Evolutionary conservation across 2,329 filamentous ascomycete genomes (phyloP).

Genomic region (Alternaria sp.): DNA sequence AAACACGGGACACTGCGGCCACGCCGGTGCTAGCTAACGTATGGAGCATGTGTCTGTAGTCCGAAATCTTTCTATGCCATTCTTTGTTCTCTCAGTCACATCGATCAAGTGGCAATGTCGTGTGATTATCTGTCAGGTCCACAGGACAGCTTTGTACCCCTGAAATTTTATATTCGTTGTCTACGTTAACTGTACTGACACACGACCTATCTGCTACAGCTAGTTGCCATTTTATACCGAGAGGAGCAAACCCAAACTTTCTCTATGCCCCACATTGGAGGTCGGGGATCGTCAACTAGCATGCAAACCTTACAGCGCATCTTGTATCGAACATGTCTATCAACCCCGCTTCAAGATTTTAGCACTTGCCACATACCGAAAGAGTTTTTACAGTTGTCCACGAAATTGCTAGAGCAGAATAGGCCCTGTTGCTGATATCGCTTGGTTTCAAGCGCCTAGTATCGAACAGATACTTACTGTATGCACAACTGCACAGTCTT

Average conservation of each 20-base stretch:
- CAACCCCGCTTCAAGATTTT: neutral
- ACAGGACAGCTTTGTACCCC: neutral
- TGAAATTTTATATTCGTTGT: neutral
- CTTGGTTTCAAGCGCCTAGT: neutral
- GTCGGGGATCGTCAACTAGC: neutral
- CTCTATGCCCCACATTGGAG: neutral
- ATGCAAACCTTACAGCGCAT: neutral
- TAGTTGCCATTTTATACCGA: neutral
- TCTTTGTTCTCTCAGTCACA: neutral
- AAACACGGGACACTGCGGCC: neutral
- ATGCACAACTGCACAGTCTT: neutral
- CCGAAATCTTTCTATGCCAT: neutral
- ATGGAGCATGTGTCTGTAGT: neutral
- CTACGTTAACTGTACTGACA: neutral
- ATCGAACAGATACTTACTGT: neutral
- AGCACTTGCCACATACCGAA: neutral
- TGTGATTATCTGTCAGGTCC: too few relatives aligned
- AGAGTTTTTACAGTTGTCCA: neutral
- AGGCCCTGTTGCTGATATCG: neutral
- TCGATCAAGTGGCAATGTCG: neutral
- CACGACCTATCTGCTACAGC: neutral
- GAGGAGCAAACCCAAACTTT: neutral
- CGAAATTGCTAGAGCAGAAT: neutral
- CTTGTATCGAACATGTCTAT: neutral
- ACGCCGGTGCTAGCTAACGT: neutral